These are phyloP conservation scores for Arctium minus DNA, from an alignment of 129 eudicot species.

Conservation along the genomic window DNA sequence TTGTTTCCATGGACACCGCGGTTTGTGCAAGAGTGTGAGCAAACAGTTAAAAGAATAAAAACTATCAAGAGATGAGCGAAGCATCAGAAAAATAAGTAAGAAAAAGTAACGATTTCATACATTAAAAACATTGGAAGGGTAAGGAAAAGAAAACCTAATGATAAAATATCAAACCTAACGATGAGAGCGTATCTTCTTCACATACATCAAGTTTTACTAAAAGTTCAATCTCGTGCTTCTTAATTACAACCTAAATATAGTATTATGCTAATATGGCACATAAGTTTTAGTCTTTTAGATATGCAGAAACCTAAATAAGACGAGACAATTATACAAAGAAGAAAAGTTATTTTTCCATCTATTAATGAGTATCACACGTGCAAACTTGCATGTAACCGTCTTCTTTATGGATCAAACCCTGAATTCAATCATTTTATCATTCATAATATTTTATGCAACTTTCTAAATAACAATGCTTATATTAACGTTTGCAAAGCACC, in stretches of 20 bases:
- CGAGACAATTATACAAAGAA: background rate
- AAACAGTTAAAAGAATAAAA: too few relatives aligned
- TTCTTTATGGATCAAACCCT: background rate
- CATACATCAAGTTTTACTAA: background rate
- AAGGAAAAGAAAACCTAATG: background rate
- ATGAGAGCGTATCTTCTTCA: too few relatives aligned
- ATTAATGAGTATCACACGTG: background rate
- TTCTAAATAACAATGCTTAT: background rate
- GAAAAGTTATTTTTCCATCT: background rate
- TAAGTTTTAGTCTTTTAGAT: too few relatives aligned
- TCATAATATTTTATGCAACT: background rate
- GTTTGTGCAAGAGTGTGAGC: too few relatives aligned
- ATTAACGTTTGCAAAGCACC: too few relatives aligned
- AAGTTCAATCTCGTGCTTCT: background rate
- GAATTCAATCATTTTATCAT: too few relatives aligned
- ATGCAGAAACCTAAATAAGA: background rate
- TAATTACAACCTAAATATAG: background rate
- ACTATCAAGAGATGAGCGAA: too few relatives aligned
- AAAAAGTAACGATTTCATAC: too few relatives aligned
- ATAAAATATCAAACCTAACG: background rate
- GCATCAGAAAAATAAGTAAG: too few relatives aligned
- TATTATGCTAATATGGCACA: background rate
- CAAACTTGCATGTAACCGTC: background rate
- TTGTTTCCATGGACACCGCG: too few relatives aligned
- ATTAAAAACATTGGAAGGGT: too few relatives aligned